Evolutionary conservation across 331 rosid genomes (phyloP).

Genomic region (Arachis monticola): DNA sequence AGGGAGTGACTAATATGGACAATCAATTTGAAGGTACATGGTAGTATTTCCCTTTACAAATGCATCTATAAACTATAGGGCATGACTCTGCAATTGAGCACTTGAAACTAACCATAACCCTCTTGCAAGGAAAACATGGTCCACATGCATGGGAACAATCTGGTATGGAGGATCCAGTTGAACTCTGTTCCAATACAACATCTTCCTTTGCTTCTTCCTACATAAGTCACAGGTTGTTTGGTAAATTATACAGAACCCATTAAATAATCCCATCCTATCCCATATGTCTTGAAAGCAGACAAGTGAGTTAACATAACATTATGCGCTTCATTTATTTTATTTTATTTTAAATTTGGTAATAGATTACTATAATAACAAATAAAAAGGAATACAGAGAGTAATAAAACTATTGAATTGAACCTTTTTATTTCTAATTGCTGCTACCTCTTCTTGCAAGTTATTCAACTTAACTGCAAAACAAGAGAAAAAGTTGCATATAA

Average conservation of each 20-base stretch:
- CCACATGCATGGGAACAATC: constrained; percentile 98
- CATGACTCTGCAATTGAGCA: constrained; percentile 86
- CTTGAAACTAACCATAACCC: constrained; percentile 91
- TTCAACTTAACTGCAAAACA: constrained; percentile 38
- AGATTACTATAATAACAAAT: too few relatives aligned
- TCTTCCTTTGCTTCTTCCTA: constrained; percentile 52
- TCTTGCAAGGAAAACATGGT: constrained; percentile 90
- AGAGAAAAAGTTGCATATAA: neutral
- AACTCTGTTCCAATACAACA: constrained; percentile 60
- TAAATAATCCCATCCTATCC: neutral
- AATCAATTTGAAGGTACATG: constrained; percentile 85
- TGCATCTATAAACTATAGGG: constrained; percentile 87
- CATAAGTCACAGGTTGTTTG: constrained; percentile 3
- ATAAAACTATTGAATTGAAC: constrained; percentile 42
- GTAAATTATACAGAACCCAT: neutral
- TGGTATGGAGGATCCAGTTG: constrained; percentile 82
- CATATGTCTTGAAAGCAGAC: neutral
- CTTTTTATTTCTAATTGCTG: constrained; percentile 40
- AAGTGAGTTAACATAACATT: neutral
- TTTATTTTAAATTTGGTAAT: too few relatives aligned
- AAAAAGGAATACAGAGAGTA: neutral
- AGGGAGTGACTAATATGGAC: neutral
- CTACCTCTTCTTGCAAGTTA: constrained; percentile 43
- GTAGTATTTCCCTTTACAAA: constrained; percentile 87
- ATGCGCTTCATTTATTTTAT: too few relatives aligned